Conservation (phyloP, 768 basidiomycete species). For the Auriscalpium orientale region DNA sequence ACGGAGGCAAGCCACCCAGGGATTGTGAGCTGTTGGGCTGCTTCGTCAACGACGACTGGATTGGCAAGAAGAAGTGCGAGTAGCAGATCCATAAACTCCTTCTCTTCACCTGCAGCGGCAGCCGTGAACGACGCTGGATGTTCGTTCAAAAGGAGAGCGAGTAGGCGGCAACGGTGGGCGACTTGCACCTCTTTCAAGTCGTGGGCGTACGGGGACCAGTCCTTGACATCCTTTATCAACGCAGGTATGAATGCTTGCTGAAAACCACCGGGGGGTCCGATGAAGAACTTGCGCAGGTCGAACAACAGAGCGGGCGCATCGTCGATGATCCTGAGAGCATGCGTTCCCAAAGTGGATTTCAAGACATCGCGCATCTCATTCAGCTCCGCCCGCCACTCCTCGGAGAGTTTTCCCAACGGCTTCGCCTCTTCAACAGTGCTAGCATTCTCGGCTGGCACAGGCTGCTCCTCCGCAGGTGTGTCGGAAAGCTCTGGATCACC, state of each 20-base stretch:
- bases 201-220: constrained; percentile 55
- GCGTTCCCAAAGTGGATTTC: constrained; percentile 54
- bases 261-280: constrained; percentile 50
- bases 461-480: background rate
- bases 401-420: constrained; percentile 38
- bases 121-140: constrained; percentile 49
- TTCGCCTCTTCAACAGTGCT: constrained; percentile 8
- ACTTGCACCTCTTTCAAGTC: constrained; percentile 70
- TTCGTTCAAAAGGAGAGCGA: constrained; percentile 79
- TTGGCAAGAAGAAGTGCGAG: constrained; percentile 59
- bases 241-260: constrained; percentile 60
- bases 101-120: constrained; percentile 37
- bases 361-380: constrained; percentile 59
- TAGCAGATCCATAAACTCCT: constrained; percentile 58
- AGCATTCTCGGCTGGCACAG: constrained; percentile 1
- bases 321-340: constrained; percentile 75
- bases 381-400: constrained; percentile 61
- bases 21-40: constrained; percentile 44
- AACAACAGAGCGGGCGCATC: constrained; percentile 84
- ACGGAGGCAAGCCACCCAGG: constrained; percentile 88
- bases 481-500: background rate
- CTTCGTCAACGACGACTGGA: constrained; percentile 31
- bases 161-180: constrained; percentile 74
- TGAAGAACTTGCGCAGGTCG: constrained; percentile 78
- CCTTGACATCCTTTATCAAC: constrained; percentile 71